Base-by-base conservation (phyloP, 2,329 filamentous ascomycete genomes). In the Ambrosiella cleistominuta region DNA sequence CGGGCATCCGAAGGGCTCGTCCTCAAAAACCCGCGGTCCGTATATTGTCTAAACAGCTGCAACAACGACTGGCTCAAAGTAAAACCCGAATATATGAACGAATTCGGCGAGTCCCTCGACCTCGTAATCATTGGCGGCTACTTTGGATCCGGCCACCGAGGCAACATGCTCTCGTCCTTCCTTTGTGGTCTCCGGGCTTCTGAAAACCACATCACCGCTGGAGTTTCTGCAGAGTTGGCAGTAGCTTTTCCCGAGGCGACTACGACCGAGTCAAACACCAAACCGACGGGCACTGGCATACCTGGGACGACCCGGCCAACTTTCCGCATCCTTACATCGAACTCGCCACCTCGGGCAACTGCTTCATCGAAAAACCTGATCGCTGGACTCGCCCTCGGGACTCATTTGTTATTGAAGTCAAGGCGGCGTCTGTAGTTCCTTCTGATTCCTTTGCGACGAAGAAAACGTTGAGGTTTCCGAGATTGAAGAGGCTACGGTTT, bases 1-100 rank as follows among this genome's bases (percentile, higher is more conserved):
- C 85, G 91, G 62, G 82, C 87, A 0, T 91, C 86, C 0, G 93
- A 97, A 68, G 93, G 93, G 1, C 75, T 97, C 0, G 89, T 98
- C 0, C 72, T 97, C 56, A 98, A 98, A 72, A 97, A 95, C 62
- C 93, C 93, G 7, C 78, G 85, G 4, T 95, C 90, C 0, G 78
- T 81, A 65, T 98, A 98, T 68, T 78, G 81, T 6, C 76, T 97
- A 8, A 95, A 95, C 66, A 86, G 88, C 63, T 85, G 93, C 53
- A 93, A 94, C 65, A 87, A 95, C 64, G 88, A 95, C 69, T 98
- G 93, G 93, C 85, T 96, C 71, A 98, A 98, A 68, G 90, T 98
- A 7, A 98, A 98, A 66, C 93, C 93, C 1, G 93, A 98, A 63
- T 98, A 98, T 69, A 96, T 97, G 90, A 83, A 83, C 1, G 91